These are phyloP conservation scores for Albugo candida DNA, from an alignment of 352 stramenopile species.

Conservation along the genomic window DNA sequence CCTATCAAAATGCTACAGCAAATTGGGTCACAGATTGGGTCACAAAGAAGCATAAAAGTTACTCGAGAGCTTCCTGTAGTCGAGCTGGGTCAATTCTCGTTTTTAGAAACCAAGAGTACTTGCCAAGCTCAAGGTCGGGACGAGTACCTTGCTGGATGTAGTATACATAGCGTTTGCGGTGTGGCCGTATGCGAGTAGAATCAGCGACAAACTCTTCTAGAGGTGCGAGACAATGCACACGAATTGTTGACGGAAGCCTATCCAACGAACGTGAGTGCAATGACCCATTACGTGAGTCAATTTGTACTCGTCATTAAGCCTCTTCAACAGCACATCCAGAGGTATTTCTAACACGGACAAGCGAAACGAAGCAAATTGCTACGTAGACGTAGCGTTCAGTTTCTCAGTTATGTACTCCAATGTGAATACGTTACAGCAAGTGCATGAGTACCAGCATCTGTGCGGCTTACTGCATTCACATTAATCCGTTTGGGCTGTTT, in stretches of 20 bases:
- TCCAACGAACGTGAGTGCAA: background rate
- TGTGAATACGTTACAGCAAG: constrained; percentile 30
- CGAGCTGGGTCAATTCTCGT: constrained; percentile 33
- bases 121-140: constrained; percentile 40
- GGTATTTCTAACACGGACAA: too few relatives aligned
- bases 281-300: background rate
- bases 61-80: constrained; percentile 45
- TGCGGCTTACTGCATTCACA: constrained; percentile 68
- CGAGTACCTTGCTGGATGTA: constrained; percentile 72
- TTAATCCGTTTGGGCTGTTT: constrained; percentile 31
- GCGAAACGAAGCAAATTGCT: too few relatives aligned
- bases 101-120: constrained; percentile 72
- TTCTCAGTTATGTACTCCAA: background rate
- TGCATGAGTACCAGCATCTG: constrained; percentile 63
- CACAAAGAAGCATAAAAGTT: background rate
- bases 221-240: constrained; percentile 22
- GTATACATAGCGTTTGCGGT: constrained; percentile 81
- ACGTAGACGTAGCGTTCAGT: background rate
- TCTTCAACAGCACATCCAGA: too few relatives aligned
- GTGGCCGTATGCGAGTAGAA: constrained; percentile 45
- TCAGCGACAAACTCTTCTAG: constrained; percentile 11
- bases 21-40: background rate
- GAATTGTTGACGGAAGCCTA: constrained; percentile 8
- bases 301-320: too few relatives aligned
- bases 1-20: constrained; percentile 30